phyloP scores from a whole-genome alignment of 306 rosid species.

The Chamaecrista fasciculata region DNA sequence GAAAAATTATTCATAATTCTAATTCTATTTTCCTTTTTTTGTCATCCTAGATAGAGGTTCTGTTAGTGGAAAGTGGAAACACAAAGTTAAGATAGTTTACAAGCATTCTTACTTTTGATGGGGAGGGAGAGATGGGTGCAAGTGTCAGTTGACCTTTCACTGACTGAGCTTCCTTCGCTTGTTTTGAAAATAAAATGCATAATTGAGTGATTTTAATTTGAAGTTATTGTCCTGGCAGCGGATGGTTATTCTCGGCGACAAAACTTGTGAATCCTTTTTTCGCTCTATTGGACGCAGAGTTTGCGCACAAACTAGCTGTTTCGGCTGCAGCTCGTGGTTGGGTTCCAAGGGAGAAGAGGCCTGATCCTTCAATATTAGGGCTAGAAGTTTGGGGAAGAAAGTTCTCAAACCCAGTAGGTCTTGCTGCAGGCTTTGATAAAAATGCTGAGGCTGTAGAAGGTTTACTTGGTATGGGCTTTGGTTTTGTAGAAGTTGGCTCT shows the following conservation, averaged over 20 bases:
- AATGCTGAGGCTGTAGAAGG: slow-evolving; percentile 95
- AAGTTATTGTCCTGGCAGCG: slow-evolving; percentile 56
- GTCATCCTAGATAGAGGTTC: neutral
- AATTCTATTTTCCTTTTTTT: neutral
- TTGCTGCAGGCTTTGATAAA: slow-evolving; percentile 99
- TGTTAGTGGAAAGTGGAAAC: neutral
- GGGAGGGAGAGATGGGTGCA: neutral
- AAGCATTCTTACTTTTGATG: neutral
- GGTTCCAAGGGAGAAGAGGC: slow-evolving; percentile 97
- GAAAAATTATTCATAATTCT: neutral
- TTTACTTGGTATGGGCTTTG: slow-evolving; percentile 86
- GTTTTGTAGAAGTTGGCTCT: slow-evolving; percentile 96
- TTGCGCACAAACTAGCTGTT: slow-evolving; percentile 80
- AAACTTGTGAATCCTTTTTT: slow-evolving; percentile 90
- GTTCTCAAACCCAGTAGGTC: slow-evolving; percentile 90
- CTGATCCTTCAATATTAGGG: slow-evolving; percentile 62
- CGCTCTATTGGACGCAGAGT: slow-evolving; percentile 87
- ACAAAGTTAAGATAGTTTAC: neutral
- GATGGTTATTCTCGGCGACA: slow-evolving; percentile 95
- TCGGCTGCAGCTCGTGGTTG: slow-evolving; percentile 95
- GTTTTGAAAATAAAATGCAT: slow-evolving; percentile 15
- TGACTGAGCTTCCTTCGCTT: slow-evolving; percentile 1
- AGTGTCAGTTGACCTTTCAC: neutral
- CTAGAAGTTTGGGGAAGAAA: slow-evolving; percentile 98
- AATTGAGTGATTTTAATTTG: slow-evolving; percentile 30